Base-by-base conservation (phyloP, 768 basidiomycete genomes). In the Amylocystis lapponica region DNA sequence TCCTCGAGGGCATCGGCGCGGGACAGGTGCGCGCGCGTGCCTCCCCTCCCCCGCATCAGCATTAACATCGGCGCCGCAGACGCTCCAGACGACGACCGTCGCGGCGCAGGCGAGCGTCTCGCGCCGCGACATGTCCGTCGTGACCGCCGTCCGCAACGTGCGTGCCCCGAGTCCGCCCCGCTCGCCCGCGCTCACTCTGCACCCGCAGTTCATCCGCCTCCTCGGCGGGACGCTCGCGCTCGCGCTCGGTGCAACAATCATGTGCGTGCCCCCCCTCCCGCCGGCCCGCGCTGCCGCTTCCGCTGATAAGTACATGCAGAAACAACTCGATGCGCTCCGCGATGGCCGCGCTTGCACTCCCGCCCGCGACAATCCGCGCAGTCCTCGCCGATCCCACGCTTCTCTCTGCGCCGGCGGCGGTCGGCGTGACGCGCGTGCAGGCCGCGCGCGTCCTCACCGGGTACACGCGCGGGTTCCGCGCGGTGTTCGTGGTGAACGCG, bases 71-170 rank as follows among this genome's bases (percentile, higher is more conserved):
- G n/a, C n/a, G n/a, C n/a, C n/a, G n/a, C 38, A 79, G 75, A 79
- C 76, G 0, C 52, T 76, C 12, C 75, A 77, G 56, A 83, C 80
- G 0, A 83, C 80, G 0, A 85, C 82, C 0, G 76, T 85, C 6
- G 81, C 81, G 0, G 80, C 76, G 6, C 86, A 89, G 56, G 83
- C 84, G 0, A 79, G 81, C 20, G 86, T 88, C 0, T 61, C 75
- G 0, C 64, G 85, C 29, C 69, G 68, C 30, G 85, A 89, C 47
- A 86, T 88, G 83, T 81, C 82, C 1, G 81, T 84, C 8, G 83
- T 86, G 0, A 87, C 85, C 0, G 79, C 78, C 0, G 72, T 79
- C 43, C 70, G 81, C 37, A 83, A 82, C 55, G 79, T 78, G 42
- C 40, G 14, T 51, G 11, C 43, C 32, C 38, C n/a, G 17, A 5